Base-by-base conservation (phyloP, 352 stramenopile species). In the Globisporangium paddicum region DNA sequence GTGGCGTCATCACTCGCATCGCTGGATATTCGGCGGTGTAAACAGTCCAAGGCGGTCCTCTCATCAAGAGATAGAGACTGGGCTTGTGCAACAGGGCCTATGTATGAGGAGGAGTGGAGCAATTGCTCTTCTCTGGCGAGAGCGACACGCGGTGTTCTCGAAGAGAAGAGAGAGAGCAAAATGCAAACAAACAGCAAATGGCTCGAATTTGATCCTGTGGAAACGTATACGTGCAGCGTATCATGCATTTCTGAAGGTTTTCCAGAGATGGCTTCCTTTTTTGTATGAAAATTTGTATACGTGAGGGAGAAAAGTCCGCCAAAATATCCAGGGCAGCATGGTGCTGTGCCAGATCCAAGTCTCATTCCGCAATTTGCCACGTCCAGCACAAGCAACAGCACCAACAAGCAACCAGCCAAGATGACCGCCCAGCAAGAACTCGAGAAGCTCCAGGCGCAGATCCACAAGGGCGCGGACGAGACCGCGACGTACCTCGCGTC, bases 391-490 rank as follows among this genome's bases (percentile, higher is more conserved):
- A 57, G 51, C 38, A n/a, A 25, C n/a, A 57, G 19, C n/a, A n/a
- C n/a, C n/a, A 41, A 5, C 32, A 32, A 45, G 9, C n/a, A n/a
- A 30, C 50, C 19, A 57, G 18, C 51, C 34, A 57, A 46, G 51
- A 57, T 57, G 51, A 61, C 40, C 21, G 60, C 53, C 13, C 67
- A 75, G 41, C 58, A 75, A 49, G 67, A 82, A 35, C 54, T 68
- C 44, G 50, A 60, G 42, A 77, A 73, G 60, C 65, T 82, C 16
- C 67, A 77, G 23, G 58, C 69, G 6, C 55, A 73, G 48, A 66
- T 81, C 51, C 51, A 70, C 34, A 64, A 65, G 26, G 63, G 67
- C 18, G 55, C 66, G 11, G 53, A 58, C 6, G 68, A 78, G 46
- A 66, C 69, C 0, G 41, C 65, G 0, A 60, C 44, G 35, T 81